Evolutionary conservation across 2,329 filamentous ascomycete species (phyloP).

Genomic region (Exophiala lecanii-corni): DNA sequence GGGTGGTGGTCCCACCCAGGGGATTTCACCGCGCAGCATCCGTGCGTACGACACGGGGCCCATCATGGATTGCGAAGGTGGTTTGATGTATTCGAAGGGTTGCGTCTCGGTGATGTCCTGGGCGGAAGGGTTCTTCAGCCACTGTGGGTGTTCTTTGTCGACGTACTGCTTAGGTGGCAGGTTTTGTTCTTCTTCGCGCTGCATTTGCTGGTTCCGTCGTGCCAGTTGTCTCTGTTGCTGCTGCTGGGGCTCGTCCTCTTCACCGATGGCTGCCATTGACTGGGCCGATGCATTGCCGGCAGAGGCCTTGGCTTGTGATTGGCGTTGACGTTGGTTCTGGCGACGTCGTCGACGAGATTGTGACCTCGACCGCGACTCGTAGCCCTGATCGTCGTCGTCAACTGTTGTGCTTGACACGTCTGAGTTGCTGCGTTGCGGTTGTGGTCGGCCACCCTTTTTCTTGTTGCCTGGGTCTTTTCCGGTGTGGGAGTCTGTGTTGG

Average conservation of each 20-base stretch:
- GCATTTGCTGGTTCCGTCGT: background rate
- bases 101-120: conserved; percentile 48
- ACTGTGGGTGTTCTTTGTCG: conserved; percentile 14
- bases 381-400: conserved; percentile 25
- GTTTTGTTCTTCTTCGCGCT: conserved; percentile 16
- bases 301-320: conserved; percentile 16
- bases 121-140: conserved; percentile 23
- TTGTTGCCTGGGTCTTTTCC: conserved; percentile 18
- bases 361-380: conserved; percentile 28
- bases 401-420: conserved; percentile 17
- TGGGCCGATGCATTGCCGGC: conserved; percentile 23
- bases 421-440: conserved; percentile 20
- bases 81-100: conserved; percentile 53
- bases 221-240: conserved; percentile 9
- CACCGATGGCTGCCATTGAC: conserved; percentile 24
- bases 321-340: conserved; percentile 23
- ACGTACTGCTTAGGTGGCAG: conserved; percentile 8
- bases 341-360: conserved; percentile 26
- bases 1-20: conserved; percentile 48
- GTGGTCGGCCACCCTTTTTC: conserved; percentile 20
- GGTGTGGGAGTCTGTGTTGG: conserved; percentile 23
- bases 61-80: conserved; percentile 53
- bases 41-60: conserved; percentile 52
- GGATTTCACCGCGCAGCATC: conserved; percentile 52
- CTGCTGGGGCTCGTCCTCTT: conserved; percentile 21